Evolutionary conservation across 2,329 filamentous ascomycete genomes (phyloP).

Genomic region (Colletotrichum karsti): DNA sequence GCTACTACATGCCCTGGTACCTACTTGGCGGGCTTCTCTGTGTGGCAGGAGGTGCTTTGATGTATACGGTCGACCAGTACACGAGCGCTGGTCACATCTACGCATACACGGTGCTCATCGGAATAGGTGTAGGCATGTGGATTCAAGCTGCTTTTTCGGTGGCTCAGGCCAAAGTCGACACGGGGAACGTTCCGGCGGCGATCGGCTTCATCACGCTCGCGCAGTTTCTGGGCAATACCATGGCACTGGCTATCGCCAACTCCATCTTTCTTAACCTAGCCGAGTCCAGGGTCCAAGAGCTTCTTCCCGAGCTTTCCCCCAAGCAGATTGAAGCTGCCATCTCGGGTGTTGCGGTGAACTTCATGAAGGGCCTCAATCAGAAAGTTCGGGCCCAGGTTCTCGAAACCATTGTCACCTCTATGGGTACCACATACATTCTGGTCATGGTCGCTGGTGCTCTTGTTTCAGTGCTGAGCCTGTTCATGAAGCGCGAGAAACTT

Average conservation of each 20-base stretch:
- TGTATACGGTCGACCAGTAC: slow-evolving; percentile 31
- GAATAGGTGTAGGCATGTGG: slow-evolving; percentile 44
- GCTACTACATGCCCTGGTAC: slow-evolving; percentile 49
- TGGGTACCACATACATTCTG: slow-evolving; percentile 37
- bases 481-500: slow-evolving; percentile 44
- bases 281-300: neutral
- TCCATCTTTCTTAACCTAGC: neutral
- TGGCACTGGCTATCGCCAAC: neutral
- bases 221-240: neutral
- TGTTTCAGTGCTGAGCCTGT: slow-evolving; percentile 37
- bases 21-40: slow-evolving; percentile 41
- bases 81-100: slow-evolving; percentile 38
- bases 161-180: slow-evolving; percentile 41
- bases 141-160: slow-evolving; percentile 44
- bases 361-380: neutral
- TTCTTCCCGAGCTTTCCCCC: neutral
- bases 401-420: neutral
- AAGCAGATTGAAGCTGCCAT: neutral
- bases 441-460: slow-evolving; percentile 42
- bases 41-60: slow-evolving; percentile 41
- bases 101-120: slow-evolving; percentile 47
- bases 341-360: neutral
- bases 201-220: slow-evolving; percentile 44
- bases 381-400: neutral
- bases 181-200: slow-evolving; percentile 36